Base-by-base conservation (phyloP, 2,329 filamentous ascomycete species). In the Aspergillus pseudoviridinutans region DNA sequence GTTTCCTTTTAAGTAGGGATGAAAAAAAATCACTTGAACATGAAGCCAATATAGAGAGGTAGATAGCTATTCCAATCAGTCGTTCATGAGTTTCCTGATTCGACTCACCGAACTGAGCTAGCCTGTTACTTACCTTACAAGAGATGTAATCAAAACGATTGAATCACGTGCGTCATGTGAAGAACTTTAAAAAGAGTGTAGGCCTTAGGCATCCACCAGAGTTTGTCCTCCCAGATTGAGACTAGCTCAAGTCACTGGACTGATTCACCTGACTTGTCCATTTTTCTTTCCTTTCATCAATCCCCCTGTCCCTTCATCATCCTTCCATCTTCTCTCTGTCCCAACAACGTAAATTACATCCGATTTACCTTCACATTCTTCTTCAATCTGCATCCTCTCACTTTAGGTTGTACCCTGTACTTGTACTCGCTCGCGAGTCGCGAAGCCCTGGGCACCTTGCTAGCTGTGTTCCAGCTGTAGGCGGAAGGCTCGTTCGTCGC, bases 391-490 rank as follows among this genome's bases (percentile, higher is more conserved):
- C 60, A 61, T 60, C 61, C 56, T 65, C 62, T 60, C 66, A 38
- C 32, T 57, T 61, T 71, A 71, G 67, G 68, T 67, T 68, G 63
- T 69, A 71, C 70, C 64, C 62, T 69, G 69, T 72, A 72, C 70
- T 73, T 69, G 66, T 71, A 71, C 68, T 70, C 67, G 61, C 64
- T 66, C 65, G 68, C 65, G 62, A 68, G 64, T 68, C 63, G 63
- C 61, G 60, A 58, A 57, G 58, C 60, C 61, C 64, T 65, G 66
- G 61, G 65, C 61, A 67, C 60, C 59, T 69, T 70, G 65, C 69
- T 71, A 67, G 66, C 70, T 71, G 68, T 73, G 70, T 72, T 65
- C 61, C 69, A 71, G 71, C 71, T 73, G 71, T 74, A 74, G 71
- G 71, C 67, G 66, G 65, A 66, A 67, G 59, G 61, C 63, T 63